Evolutionary conservation across 73 alveolate genomes (phyloP).

Genomic region (Paraurostyla sp.): DNA sequence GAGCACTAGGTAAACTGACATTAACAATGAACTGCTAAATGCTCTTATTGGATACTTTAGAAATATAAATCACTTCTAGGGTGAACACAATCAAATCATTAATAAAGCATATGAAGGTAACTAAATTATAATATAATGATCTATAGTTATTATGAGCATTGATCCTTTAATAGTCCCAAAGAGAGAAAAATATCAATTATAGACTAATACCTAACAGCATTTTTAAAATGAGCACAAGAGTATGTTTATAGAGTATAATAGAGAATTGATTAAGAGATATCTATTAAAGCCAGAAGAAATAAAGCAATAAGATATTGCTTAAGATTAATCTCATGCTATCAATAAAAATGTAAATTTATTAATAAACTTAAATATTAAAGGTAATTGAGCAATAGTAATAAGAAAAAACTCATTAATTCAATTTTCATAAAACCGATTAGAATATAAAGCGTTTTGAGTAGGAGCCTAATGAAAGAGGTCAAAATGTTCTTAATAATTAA

Average conservation of each 20-base stretch:
- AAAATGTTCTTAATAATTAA: too few species aligned
- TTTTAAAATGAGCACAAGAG: slow-evolving; percentile 38
- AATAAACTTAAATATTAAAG: not conserved
- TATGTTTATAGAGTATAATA: slow-evolving; percentile 23
- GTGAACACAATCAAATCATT: slow-evolving; percentile 4
- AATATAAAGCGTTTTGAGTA: too few species aligned
- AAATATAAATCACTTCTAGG: slow-evolving; percentile 8
- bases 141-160: not conserved
- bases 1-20: not conserved
- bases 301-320: not conserved
- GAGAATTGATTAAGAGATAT: not conserved
- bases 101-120: slow-evolving; percentile 28
- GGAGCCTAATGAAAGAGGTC: too few species aligned
- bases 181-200: slow-evolving; percentile 19
- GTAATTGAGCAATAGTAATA: not conserved
- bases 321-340: not conserved
- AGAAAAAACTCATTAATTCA: not conserved
- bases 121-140: not conserved
- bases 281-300: not conserved
- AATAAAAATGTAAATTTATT: not conserved
- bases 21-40: too few species aligned
- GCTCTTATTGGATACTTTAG: too few species aligned
- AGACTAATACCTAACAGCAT: slow-evolving; percentile 24
- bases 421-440: too few species aligned
- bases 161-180: slow-evolving; percentile 39